Base-by-base conservation (phyloP, 805 yeast species). In the Saturnispora silvae region DNA sequence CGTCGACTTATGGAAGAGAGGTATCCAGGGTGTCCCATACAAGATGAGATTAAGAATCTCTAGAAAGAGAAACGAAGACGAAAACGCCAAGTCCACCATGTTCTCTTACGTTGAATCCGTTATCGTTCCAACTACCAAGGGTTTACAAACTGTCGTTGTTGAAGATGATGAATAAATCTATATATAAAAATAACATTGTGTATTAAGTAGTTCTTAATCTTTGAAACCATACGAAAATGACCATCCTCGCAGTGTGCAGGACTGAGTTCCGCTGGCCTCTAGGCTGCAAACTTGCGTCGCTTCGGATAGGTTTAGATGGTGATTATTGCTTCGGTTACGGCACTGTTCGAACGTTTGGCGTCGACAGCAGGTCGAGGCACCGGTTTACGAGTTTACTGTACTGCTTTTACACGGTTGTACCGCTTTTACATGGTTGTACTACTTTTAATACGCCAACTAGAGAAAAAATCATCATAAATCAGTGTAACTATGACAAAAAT, bases 1-100 rank as follows among this genome's bases (percentile, higher is more conserved):
- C 83, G 92, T 87, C 71, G 94, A 81, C 64, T 77, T 92, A 75
- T 92, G 98, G 98, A 81, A 84, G 72, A 87, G 95, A 77, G 98
- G 98, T 77, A 80, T 92, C 74, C 86, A 87, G 78, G 96, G 96
- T 76, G 94, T 85, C 63, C 95, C 95, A 67, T 75, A 72, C 85
- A 87, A 96, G 80, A 67, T 92, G 70, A 87, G 98, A 77, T 77
- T 92, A 67, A 87, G 96, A 77, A 87, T 92, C 73, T 86, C 97
- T 50, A 58, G 63, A 59, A 92, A 81, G 87, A 85, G 97, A 78
- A 92, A 92, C 77, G 96, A 92, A 71, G 98, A 92, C 77, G 98
- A 92, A 77, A 89, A 85, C 66, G 96, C 98, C 63, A 81, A 81
- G 79, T 87, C 85, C 75, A 85, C 87, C 68, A 79, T 92, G 68